These are phyloP conservation scores for Graphilbum fragrans DNA, from an alignment of 2,329 filamentous ascomycete genomes.

Conservation along the genomic window DNA sequence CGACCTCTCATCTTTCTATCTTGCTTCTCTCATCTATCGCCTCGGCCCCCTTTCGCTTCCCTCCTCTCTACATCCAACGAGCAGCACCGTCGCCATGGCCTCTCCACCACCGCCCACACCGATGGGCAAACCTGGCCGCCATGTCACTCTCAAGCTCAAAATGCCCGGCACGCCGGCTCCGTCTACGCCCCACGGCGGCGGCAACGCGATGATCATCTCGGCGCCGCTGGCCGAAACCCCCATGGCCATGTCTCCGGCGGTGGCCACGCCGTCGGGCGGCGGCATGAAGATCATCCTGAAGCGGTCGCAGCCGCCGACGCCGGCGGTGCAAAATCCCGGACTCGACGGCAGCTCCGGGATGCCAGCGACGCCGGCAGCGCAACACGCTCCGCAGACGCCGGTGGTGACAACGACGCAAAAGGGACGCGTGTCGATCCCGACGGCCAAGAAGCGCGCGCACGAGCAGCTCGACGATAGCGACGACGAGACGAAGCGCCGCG, in stretches of 20 bases:
- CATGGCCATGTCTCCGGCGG: conserved; percentile 10
- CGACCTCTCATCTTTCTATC: not conserved
- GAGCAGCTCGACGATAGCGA: conserved; percentile 39
- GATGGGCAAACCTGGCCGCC: conserved; percentile 4
- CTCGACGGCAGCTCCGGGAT: conserved; percentile 11
- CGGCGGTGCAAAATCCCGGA: conserved; percentile 10
- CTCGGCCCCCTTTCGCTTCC: not conserved
- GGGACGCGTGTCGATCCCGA: conserved; percentile 46
- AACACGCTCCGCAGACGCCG: not conserved
- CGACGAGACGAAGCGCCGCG: conserved; percentile 15
- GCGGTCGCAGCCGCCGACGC: conserved; percentile 16
- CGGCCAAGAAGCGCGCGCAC: conserved; percentile 49
- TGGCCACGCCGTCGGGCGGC: conserved; percentile 6
- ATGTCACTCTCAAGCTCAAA: conserved; percentile 11
- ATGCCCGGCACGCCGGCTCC: not conserved
- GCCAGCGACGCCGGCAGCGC: not conserved
- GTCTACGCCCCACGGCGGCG: not conserved
- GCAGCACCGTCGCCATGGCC: conserved; percentile 5
- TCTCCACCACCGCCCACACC: conserved; percentile 7
- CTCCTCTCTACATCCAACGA: not conserved
- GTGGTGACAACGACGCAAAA: conserved; percentile 41
- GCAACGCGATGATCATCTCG: conserved; percentile 5
- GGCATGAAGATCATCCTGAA: conserved; percentile 16
- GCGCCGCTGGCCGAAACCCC: conserved; percentile 6
- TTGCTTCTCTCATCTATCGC: not conserved